Percentiles rank a stretch among this genome's conserved stretches.
phyloP scores from a whole-genome alignment of 78 protist species.

The Planoprotostelium fungivorum region DNA sequence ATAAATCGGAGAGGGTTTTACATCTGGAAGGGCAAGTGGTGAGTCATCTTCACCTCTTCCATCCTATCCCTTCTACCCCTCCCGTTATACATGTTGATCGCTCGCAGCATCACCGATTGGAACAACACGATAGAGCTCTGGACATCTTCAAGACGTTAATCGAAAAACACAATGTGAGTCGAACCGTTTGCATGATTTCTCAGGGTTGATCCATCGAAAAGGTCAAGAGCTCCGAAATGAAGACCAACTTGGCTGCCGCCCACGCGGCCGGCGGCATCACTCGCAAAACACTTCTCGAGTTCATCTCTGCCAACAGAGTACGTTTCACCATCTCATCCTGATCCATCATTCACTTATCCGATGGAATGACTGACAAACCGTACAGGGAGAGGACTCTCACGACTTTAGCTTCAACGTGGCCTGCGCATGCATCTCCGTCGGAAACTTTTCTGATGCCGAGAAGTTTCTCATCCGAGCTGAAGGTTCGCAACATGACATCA shows the following conservation, averaged over 20 bases:
- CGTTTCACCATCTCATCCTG: no score
- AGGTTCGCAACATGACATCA: background rate
- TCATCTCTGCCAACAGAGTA: background rate
- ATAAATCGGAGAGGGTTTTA: background rate
- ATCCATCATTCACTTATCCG: no score
- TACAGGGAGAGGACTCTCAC: background rate
- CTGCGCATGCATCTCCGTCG: background rate
- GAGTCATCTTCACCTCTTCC: background rate
- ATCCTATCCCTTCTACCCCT: background rate
- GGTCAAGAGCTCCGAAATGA: background rate
- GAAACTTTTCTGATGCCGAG: background rate
- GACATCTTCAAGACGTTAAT: background rate
- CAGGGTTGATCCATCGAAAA: no score
- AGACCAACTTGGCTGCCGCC: background rate
- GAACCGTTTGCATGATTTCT: no score
- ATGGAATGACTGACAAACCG: background rate
- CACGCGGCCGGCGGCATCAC: background rate
- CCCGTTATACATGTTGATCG: no score
- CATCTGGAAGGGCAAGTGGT: background rate
- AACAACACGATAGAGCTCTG: background rate
- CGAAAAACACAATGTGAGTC: background rate
- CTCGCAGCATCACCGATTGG: background rate
- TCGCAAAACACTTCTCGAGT: background rate
- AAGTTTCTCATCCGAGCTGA: background rate
- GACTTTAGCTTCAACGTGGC: background rate